Evolutionary conservation across 192 early-diverging fungal species (phyloP).

Genomic region (Linnemannia hyalina): DNA sequence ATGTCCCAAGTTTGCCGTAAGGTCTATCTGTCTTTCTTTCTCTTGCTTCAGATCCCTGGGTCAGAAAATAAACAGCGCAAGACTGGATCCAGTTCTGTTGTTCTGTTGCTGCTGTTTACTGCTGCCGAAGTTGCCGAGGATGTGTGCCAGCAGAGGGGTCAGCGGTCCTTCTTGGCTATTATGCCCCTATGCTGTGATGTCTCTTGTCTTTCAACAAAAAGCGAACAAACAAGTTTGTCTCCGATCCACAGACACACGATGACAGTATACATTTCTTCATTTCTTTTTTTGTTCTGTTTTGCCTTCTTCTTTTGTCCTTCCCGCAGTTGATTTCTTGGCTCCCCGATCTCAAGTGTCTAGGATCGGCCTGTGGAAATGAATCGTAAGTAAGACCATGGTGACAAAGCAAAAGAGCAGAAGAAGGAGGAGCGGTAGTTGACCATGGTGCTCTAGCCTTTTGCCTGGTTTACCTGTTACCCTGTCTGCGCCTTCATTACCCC

Average conservation of each 20-base stretch:
- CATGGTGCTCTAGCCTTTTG: background rate
- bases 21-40: background rate
- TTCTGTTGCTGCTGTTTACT: too few species aligned
- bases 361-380: constrained; percentile 5
- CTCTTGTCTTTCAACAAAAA: too few species aligned
- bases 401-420: background rate
- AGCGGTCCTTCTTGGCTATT: too few species aligned
- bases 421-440: background rate
- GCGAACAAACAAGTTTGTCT: too few species aligned
- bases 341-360: background rate
- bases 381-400: background rate
- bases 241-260: too few species aligned
- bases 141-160: too few species aligned
- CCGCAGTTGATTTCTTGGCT: background rate
- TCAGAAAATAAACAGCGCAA: too few species aligned
- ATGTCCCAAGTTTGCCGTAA: background rate
- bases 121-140: too few species aligned
- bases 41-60: background rate
- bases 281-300: background rate
- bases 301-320: constrained; percentile 6
- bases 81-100: too few species aligned
- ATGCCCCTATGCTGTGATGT: too few species aligned
- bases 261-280: background rate
- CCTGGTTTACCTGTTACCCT: background rate
- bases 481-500: background rate